A percentile compares a stretch with the other conserved stretches of the same genome.
These are phyloP conservation scores for Cinnamomum micranthum DNA, from an alignment of 164 flowering plant genomes.

Conservation along the genomic window DNA sequence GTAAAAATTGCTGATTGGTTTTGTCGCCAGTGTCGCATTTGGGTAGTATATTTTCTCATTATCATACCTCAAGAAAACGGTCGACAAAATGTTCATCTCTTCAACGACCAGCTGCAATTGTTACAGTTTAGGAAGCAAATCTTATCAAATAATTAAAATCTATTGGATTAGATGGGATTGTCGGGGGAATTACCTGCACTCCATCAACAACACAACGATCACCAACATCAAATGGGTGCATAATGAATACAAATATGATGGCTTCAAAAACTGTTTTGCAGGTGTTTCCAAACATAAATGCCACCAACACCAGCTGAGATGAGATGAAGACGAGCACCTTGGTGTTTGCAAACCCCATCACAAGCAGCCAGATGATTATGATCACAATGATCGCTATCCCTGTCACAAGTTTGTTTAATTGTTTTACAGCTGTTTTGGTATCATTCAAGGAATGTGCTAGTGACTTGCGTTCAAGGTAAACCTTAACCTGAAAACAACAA, in stretches of 20 bases:
- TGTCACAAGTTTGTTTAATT: constrained; percentile 60
- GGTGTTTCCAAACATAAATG: constrained; percentile 76
- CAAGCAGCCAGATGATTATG: constrained; percentile 53
- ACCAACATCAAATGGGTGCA: constrained; percentile 96
- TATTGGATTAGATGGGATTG: neutral
- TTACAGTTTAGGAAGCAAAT: constrained; percentile 9
- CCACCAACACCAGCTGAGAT: constrained; percentile 66
- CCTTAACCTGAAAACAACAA: constrained; percentile 55
- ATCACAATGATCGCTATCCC: constrained; percentile 39
- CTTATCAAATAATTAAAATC: neutral
- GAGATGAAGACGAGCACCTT: constrained; percentile 67
- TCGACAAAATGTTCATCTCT: constrained; percentile 84
- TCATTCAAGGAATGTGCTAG: constrained; percentile 76
- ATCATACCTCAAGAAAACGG: constrained; percentile 73
- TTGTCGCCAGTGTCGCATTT: constrained; percentile 61
- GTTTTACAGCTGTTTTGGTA: constrained; percentile 81
- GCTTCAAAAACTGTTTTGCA: constrained; percentile 79
- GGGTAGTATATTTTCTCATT: constrained; percentile 85
- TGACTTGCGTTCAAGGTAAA: constrained; percentile 68
- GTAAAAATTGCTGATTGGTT: constrained; percentile 80
- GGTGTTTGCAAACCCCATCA: constrained; percentile 70
- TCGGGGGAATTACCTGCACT: constrained; percentile 53
- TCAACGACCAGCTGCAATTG: constrained; percentile 77
- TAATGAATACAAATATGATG: constrained; percentile 80
- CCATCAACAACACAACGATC: constrained; percentile 96